Base-by-base conservation (phyloP, 2,329 filamentous ascomycete species). In the Nannizziopsis arthrosporioides region DNA sequence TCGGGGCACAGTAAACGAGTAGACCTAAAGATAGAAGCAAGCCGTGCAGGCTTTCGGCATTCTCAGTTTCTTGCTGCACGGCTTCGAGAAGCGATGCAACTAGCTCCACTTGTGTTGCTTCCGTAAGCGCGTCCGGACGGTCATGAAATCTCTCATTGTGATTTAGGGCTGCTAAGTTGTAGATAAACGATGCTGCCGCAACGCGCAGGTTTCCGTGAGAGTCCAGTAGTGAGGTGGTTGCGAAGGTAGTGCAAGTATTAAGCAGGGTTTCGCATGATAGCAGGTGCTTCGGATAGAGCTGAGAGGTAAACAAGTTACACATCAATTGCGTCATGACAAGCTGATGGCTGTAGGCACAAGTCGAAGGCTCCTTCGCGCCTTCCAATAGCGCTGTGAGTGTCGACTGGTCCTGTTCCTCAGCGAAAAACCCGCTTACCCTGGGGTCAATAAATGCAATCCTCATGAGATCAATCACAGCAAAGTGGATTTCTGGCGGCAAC, bases 381-480 rank as follows among this genome's bases (percentile, higher is more conserved):
- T 59, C 55, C 30, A 65, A 59, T 2, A 94, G 65, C 0, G 75
- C 69, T 31, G 73, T 61, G 11, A 90, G 69, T 0, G 84, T 86
- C 45, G 68, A 66, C 49, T 85, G 80, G 7, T 71, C 70, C 12
- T 71, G 62, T 62, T 95, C 86, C 61, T 92, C 84, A 1, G 85
- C 85, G 53, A 88, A 88, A 66, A 80, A 93, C 14, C 84, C 84
- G 52, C 84, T 86, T 12, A 94, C 73, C 35, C 89, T 79, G 0
- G 82, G 73, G 57, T 96, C 90, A 10, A 81, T 72, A 49, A 94
- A 76, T 0, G 84, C 77, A 53, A 85, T 77, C 17, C 92, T 78
- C 44, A 94, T 75, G 1, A 98, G 75, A 60, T 96, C 92, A n/a
- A 94, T 75, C 0, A 89, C 72, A 1, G 87, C 78, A 61, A 96